phyloP scores from a whole-genome alignment of 2,329 filamentous ascomycete genomes.

The Colletotrichum liaoningense region DNA sequence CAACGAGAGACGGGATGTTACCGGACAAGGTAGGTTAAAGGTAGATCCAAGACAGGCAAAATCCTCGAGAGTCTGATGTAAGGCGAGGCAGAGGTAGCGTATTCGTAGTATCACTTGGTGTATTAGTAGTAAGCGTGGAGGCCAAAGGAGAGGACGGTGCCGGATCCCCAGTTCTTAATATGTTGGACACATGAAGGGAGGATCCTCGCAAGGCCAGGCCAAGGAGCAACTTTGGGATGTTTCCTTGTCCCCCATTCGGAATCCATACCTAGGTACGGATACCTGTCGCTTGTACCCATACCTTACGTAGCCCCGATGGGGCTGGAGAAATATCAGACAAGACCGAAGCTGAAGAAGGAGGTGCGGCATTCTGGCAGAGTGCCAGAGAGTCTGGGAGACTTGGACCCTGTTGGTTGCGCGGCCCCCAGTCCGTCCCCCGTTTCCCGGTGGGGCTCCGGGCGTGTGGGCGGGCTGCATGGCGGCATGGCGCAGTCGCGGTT shows the following conservation, averaged over 20 bases:
- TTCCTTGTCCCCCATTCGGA: background rate
- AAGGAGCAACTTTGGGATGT: slow-evolving; percentile 11
- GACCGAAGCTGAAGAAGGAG: slow-evolving; percentile 1
- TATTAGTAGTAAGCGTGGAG: background rate
- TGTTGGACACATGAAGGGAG: slow-evolving; percentile 18
- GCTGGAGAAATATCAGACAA: slow-evolving; percentile 17
- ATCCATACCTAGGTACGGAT: background rate
- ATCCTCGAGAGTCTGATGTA: slow-evolving; percentile 15
- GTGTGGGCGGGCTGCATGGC: slow-evolving; percentile 34
- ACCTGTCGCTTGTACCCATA: too few relatives aligned
- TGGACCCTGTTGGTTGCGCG: slow-evolving; percentile 35
- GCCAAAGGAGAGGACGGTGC: slow-evolving; percentile 6
- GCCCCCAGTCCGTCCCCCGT: slow-evolving; percentile 19
- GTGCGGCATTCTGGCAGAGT: background rate
- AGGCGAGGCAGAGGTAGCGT: background rate
- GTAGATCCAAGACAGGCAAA: slow-evolving; percentile 10
- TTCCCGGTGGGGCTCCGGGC: slow-evolving; percentile 22
- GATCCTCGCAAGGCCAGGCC: slow-evolving; percentile 15
- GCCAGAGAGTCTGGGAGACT: background rate
- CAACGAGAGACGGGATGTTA: slow-evolving; percentile 20
- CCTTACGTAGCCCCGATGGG: background rate
- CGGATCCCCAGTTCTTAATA: slow-evolving; percentile 35
- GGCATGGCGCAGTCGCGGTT: slow-evolving; percentile 30
- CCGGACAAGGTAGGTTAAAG: slow-evolving; percentile 5
- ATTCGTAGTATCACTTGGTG: background rate